A percentile compares a stretch with the other conserved stretches of the same genome.
These are phyloP conservation scores for Breviolum minutum DNA, from an alignment of 73 alveolate genomes.

Conservation along the genomic window DNA sequence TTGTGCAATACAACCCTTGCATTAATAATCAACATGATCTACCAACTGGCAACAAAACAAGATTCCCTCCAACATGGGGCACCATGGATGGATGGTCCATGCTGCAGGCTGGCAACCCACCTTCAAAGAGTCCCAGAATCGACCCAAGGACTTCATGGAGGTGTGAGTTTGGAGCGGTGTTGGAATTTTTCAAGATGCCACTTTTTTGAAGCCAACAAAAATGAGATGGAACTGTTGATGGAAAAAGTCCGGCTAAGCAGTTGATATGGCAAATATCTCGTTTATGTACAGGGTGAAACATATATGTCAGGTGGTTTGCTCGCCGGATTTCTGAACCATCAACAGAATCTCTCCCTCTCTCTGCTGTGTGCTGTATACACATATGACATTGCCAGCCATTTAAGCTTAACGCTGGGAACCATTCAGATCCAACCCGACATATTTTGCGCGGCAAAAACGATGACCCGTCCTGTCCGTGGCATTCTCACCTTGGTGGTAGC, in stretches of 20 bases:
- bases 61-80: background rate
- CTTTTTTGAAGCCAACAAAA: background rate
- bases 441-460: too few species aligned
- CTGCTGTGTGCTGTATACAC: background rate
- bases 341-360: too few species aligned
- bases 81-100: slow-evolving; percentile 7
- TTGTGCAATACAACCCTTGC: background rate
- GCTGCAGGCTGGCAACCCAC: slow-evolving; percentile 60
- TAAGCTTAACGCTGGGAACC: background rate
- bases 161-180: background rate
- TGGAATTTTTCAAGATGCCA: background rate
- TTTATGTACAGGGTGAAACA: too few species aligned
- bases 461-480: slow-evolving; percentile 36
- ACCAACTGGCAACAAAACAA: background rate
- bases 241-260: too few species aligned
- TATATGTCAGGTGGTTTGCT: too few species aligned
- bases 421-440: too few species aligned
- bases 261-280: too few species aligned
- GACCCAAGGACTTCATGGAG: slow-evolving; percentile 76
- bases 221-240: too few species aligned
- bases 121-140: slow-evolving; percentile 46
- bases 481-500: slow-evolving; percentile 9
- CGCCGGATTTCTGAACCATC: too few species aligned
- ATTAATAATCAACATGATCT: background rate
- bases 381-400: background rate